A percentile compares a stretch with the other conserved stretches of the same genome.
These are phyloP conservation scores for Sugiyamaella japonica DNA, from an alignment of 1,139 yeast species.

Conservation along the genomic window DNA sequence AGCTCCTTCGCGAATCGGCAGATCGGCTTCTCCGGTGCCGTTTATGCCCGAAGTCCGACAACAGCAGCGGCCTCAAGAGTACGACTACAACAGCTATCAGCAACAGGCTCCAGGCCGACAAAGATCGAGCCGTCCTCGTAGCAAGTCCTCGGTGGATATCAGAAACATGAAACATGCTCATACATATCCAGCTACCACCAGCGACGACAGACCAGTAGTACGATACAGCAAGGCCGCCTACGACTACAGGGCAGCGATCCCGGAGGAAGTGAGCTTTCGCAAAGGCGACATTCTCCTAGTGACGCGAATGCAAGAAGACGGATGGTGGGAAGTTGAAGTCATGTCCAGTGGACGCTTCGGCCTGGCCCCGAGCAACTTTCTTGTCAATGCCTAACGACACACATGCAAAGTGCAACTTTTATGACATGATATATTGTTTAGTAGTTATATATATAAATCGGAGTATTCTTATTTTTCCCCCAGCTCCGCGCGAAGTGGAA, in stretches of 20 bases:
- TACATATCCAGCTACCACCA: constrained; percentile 44
- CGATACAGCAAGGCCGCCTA: constrained; percentile 67
- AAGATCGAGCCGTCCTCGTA: constrained; percentile 34
- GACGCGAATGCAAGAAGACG: constrained; percentile 76
- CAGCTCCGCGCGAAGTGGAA: too few species aligned
- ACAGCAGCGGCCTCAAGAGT: constrained; percentile 4
- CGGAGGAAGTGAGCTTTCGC: constrained; percentile 73
- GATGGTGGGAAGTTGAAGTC: constrained; percentile 87
- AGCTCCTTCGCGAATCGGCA: constrained; percentile 5
- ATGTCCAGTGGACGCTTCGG: constrained; percentile 58
- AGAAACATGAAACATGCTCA: constrained; percentile 21
- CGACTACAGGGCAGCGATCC: constrained; percentile 71
- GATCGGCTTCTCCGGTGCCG: constrained; percentile 13
- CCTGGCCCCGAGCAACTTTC: constrained; percentile 76
- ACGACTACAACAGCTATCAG: constrained; percentile 14
- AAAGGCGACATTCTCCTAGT: constrained; percentile 75
- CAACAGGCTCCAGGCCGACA: constrained; percentile 20
- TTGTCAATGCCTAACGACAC: constrained; percentile 26
- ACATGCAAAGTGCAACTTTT: not conserved
- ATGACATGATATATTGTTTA: constrained; percentile 1
- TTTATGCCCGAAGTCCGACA: constrained; percentile 16
- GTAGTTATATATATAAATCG: not conserved
- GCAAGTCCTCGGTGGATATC: constrained; percentile 30
- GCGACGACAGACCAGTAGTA: constrained; percentile 53
- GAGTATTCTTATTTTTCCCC: not conserved